Percentiles rank a stretch among this genome's conserved stretches.
These are phyloP conservation scores for Penicillium egyptiacum DNA, from an alignment of 495 filamentous ascomycete genomes.

Conservation along the genomic window DNA sequence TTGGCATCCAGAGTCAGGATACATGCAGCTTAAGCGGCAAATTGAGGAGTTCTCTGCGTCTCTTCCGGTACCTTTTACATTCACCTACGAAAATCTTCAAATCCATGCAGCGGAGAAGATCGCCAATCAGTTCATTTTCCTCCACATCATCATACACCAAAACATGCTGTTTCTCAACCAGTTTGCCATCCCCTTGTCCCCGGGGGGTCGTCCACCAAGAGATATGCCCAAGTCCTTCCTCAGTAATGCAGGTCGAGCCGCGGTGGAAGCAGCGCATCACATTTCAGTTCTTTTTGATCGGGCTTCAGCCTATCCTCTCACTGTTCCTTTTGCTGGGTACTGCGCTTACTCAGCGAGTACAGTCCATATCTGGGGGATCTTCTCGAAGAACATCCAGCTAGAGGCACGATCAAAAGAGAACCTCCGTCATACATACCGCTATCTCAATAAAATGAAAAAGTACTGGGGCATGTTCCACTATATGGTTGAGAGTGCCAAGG, in stretches of 20 bases:
- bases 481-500: slow-evolving; percentile 89
- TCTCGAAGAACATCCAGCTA: slow-evolving; percentile 74
- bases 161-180: slow-evolving; percentile 87
- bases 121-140: slow-evolving; percentile 90
- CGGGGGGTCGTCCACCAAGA: slow-evolving; percentile 63
- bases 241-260: slow-evolving; percentile 69
- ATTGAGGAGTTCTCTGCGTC: slow-evolving; percentile 66
- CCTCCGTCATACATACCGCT: slow-evolving; percentile 85
- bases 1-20: slow-evolving; percentile 80
- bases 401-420: slow-evolving; percentile 80
- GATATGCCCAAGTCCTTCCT: slow-evolving; percentile 82
- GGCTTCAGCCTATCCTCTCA: slow-evolving; percentile 73
- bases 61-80: slow-evolving; percentile 68
- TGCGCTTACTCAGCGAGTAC: slow-evolving; percentile 90
- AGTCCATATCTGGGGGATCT: slow-evolving; percentile 89
- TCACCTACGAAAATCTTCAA: slow-evolving; percentile 80
- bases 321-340: slow-evolving; percentile 91
- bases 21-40: slow-evolving; percentile 66
- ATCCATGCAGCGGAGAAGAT: slow-evolving; percentile 79
- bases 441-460: slow-evolving; percentile 89
- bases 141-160: slow-evolving; percentile 88
- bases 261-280: slow-evolving; percentile 84
- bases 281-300: slow-evolving; percentile 83
- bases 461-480: slow-evolving; percentile 98
- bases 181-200: slow-evolving; percentile 74